These are phyloP conservation scores for Ambrosiella beaveri DNA, from an alignment of 2,329 filamentous ascomycete genomes.

Conservation along the genomic window DNA sequence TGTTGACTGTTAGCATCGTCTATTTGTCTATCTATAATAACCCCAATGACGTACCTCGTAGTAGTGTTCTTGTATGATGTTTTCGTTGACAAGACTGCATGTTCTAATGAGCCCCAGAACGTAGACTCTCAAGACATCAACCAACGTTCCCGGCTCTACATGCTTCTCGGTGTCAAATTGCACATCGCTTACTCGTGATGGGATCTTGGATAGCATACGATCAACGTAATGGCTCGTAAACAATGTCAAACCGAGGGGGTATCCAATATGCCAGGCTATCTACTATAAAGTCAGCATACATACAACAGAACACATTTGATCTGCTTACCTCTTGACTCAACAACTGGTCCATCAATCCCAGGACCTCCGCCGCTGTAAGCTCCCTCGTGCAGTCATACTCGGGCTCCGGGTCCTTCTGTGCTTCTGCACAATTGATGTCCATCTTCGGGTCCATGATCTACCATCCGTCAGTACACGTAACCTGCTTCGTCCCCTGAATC, in stretches of 20 bases:
- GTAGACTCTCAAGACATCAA: slow-evolving; percentile 61
- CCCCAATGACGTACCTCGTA: slow-evolving; percentile 50
- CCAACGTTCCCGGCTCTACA: slow-evolving; percentile 28
- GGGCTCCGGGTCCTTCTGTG: slow-evolving; percentile 67
- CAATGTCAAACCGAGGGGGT: slow-evolving; percentile 83
- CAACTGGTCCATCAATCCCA: slow-evolving; percentile 89
- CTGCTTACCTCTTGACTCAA: slow-evolving; percentile 62
- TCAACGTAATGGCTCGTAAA: slow-evolving; percentile 89
- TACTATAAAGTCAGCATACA: slow-evolving; percentile 20
- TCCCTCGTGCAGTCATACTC: slow-evolving; percentile 56
- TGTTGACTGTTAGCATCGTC: slow-evolving; percentile 19
- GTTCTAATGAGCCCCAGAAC: slow-evolving; percentile 72
- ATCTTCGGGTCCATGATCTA: slow-evolving; percentile 99
- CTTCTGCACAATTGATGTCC: slow-evolving; percentile 76
- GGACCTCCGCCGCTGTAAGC: slow-evolving; percentile 58
- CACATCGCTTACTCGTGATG: slow-evolving; percentile 45
- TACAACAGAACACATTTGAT: background rate
- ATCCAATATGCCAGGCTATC: slow-evolving; percentile 96
- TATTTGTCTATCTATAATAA: background rate
- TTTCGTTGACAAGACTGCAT: slow-evolving; percentile 60
- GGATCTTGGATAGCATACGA: slow-evolving; percentile 55
- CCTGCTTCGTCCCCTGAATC: background rate
- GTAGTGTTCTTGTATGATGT: slow-evolving; percentile 67
- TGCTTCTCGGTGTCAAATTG: slow-evolving; percentile 33
- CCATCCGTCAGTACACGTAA: background rate